Conservation (phyloP, 768 basidiomycete genomes). For the Russula brevipes region DNA sequence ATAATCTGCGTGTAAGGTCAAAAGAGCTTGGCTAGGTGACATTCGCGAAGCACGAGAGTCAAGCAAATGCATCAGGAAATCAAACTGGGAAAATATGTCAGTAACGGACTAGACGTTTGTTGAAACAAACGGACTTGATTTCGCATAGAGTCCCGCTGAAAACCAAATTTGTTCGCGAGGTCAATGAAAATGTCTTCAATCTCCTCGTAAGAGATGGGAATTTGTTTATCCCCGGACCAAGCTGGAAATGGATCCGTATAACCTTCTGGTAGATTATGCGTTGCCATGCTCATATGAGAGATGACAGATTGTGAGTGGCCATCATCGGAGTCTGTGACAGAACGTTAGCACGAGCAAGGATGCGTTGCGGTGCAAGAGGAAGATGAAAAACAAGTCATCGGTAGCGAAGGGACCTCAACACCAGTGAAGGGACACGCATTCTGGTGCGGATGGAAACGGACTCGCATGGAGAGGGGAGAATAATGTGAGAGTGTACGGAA, state of each 20-base stretch:
- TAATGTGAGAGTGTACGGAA: not conserved
- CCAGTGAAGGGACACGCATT: not conserved
- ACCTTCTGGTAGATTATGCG: constrained; percentile 25
- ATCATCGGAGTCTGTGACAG: constrained; percentile 31
- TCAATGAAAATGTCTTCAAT: constrained; percentile 99
- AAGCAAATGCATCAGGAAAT: constrained; percentile 96
- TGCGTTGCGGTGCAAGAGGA: not conserved
- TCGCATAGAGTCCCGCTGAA: constrained; percentile 92
- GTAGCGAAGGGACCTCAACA: not conserved
- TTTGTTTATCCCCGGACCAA: constrained; percentile 88
- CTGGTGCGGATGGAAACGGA: not conserved
- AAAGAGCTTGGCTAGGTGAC: constrained; percentile 91
- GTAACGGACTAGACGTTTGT: constrained; percentile 8
- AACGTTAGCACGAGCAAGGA: constrained; percentile 18
- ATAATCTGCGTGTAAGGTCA: constrained; percentile 97
- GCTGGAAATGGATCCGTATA: constrained; percentile 79
- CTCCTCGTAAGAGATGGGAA: constrained; percentile 95
- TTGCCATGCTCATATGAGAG: constrained; percentile 32
- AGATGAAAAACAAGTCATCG: not conserved
- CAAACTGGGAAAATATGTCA: constrained; percentile 55
- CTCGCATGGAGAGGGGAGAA: not conserved
- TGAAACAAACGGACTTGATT: constrained; percentile 63
- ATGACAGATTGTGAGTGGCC: constrained; percentile 32
- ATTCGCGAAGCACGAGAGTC: constrained; percentile 98
- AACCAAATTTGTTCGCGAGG: constrained; percentile 97